Conservation (phyloP, 345 rosid genomes). For the Chamaenerion angustifolium region DNA sequence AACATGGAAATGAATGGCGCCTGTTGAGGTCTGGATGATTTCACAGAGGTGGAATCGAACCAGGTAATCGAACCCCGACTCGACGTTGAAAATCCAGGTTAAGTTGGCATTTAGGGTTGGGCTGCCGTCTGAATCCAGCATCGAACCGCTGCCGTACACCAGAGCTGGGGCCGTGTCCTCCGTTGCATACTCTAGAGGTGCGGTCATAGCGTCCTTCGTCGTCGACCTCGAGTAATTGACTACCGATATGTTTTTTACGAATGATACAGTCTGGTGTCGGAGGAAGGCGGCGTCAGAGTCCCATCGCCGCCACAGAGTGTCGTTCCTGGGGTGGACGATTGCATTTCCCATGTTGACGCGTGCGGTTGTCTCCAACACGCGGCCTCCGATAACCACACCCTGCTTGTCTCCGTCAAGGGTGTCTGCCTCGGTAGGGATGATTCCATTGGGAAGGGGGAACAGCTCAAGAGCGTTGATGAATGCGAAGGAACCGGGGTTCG, state of each 20-base stretch:
- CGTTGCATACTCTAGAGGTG: slow-evolving; percentile 30
- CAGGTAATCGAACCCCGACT: slow-evolving; percentile 54
- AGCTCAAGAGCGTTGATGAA: slow-evolving; percentile 72
- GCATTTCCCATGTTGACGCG: slow-evolving; percentile 84
- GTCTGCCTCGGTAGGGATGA: slow-evolving; percentile 36
- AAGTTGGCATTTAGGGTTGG: slow-evolving; percentile 30
- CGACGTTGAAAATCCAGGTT: slow-evolving; percentile 59
- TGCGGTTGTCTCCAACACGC: slow-evolving; percentile 54
- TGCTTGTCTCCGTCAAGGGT: slow-evolving; percentile 6
- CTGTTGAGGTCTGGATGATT: slow-evolving; percentile 13
- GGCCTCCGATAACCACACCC: slow-evolving; percentile 8
- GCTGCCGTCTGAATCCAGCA: slow-evolving; percentile 15
- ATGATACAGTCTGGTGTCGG: slow-evolving; percentile 11
- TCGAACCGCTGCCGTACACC: slow-evolving; percentile 73
- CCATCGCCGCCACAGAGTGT: slow-evolving; percentile 70
- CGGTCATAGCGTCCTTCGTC: too few species aligned
- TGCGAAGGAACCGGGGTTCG: slow-evolving; percentile 34
- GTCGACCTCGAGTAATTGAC: slow-evolving; percentile 13
- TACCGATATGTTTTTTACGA: slow-evolving; percentile 21
- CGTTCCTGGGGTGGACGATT: slow-evolving; percentile 33
- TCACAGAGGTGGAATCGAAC: slow-evolving; percentile 76
- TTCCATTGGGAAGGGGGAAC: slow-evolving; percentile 39
- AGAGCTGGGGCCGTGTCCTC: slow-evolving; percentile 15
- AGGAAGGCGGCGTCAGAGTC: slow-evolving; percentile 39
- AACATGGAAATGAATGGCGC: slow-evolving; percentile 24